Evolutionary conservation across 169 alveolate species (phyloP), one percentile per base, ranked within the genome.

Genomic region (Eimeria brunetti): DNA sequence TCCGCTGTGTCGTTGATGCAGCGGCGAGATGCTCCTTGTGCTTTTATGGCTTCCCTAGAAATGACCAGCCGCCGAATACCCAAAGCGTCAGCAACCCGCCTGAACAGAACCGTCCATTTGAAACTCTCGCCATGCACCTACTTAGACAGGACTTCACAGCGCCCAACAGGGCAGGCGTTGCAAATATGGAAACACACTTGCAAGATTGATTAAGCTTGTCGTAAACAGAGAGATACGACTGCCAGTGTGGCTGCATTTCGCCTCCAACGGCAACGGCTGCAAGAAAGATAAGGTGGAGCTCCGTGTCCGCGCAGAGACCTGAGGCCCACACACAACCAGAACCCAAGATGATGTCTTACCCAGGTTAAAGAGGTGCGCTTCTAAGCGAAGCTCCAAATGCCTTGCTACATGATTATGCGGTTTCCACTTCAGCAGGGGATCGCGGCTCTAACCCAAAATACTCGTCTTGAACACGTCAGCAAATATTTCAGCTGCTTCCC

Each of bases 401-500:
- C 27, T 46, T 78, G 88, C 69, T 46, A 14, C 88, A 22, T 3
- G 67, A 12, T 46, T 27, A 6, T 9, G 67, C n/a, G 24, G 64
- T n/a, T n/a, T 49, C 62, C 56, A 22, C 64, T 76, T 46, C 24
- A 27, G 27, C 75, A n/a, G 51, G 73, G 22, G 14, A 53, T 20
- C 33, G 67, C 44, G 18, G 24, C 89, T 75, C 96, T 78, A 51
- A 92, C 96, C 96, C 60, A 80, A 73, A 36, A 73, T 62, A 51
- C 83, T 67, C 62, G 93, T 60, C 93, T 92, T 92, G 88, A 76
- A 92, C 12, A 92, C 20, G 78, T 92, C 96, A 14, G 96, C 96
- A 56, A 83, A 92, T 6, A 80, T 30, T 89, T 92, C 96, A 51
- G 89, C 73, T 9, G 93, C 96, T 69, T 92, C 96, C 93, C 93